Percentiles rank a stretch among this genome's conserved stretches.
Conservation (phyloP, 2,329 filamentous ascomycete species). For the Colletotrichum endophyticum region DNA sequence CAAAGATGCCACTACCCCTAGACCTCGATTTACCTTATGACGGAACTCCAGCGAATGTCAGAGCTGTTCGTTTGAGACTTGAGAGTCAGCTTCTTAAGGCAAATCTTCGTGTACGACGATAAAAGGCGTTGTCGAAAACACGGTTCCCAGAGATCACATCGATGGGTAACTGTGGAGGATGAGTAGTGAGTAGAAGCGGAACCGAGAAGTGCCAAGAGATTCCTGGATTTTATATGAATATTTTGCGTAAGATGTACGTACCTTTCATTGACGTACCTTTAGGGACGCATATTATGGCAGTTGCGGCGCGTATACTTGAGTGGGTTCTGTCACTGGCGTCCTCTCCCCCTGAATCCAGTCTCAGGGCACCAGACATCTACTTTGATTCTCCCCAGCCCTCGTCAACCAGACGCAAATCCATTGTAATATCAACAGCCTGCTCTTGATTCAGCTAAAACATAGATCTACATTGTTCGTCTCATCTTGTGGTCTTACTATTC, state of each 20-base stretch:
- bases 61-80: background rate
- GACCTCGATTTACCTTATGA: background rate
- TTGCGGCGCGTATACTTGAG: background rate
- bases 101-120: rapidly evolving
- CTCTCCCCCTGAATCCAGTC: background rate
- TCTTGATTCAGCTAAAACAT: background rate
- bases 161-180: background rate
- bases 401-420: background rate
- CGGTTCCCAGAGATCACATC: background rate
- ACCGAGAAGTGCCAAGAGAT: background rate
- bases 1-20: rapidly evolving
- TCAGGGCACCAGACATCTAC: background rate
- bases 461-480: background rate
- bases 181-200: background rate
- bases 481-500: rapidly evolving
- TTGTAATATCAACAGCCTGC: rapidly evolving
- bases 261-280: background rate
- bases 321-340: background rate
- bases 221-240: background rate
- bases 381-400: background rate
- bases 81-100: background rate
- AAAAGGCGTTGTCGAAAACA: background rate
- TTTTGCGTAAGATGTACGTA: background rate
- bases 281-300: background rate
- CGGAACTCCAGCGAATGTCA: background rate